phyloP scores from a whole-genome alignment of 1,284 basidiomycete species.

The Pascua guehoae region DNA sequence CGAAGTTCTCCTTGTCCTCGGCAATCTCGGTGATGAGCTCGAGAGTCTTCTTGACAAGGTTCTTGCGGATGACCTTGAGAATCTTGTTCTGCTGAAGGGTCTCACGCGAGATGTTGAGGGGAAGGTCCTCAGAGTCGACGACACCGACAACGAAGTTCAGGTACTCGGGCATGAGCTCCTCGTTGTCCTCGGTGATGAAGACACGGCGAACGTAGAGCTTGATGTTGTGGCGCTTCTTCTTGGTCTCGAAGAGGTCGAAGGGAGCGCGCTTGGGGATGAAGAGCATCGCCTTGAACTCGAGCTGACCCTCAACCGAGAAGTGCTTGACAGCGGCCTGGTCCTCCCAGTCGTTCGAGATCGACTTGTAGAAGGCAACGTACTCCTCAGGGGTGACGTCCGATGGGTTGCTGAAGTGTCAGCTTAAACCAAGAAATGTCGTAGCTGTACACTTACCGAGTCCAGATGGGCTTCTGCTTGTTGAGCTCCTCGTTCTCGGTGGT shows the following conservation, averaged over 20 bases:
- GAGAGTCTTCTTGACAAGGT: slow-evolving; percentile 97
- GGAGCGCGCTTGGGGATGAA: slow-evolving; percentile 95
- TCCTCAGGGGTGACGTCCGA: slow-evolving; percentile 88
- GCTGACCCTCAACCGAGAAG: slow-evolving; percentile 99
- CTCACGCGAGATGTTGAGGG: slow-evolving; percentile 99
- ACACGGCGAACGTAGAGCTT: slow-evolving; percentile 99
- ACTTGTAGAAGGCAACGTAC: slow-evolving; percentile 98
- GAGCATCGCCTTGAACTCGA: slow-evolving; percentile 99
- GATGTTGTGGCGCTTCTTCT: slow-evolving; percentile 99
- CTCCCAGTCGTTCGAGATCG: slow-evolving; percentile 99
- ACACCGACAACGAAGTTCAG: slow-evolving; percentile 99
- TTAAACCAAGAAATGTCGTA: too few species aligned
- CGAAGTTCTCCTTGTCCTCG: slow-evolving; percentile 99
- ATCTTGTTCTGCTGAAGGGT: slow-evolving; percentile 99
- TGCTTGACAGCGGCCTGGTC: slow-evolving; percentile 99
- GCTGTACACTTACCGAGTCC: slow-evolving; percentile 64
- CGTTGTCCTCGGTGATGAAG: slow-evolving; percentile 99
- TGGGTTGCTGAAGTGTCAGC: slow-evolving; percentile 59
- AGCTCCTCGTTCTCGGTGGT: slow-evolving; percentile 92
- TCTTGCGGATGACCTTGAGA: slow-evolving; percentile 77
- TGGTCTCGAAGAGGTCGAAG: slow-evolving; percentile 99
- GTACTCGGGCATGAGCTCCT: slow-evolving; percentile 99
- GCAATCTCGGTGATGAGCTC: slow-evolving; percentile 94
- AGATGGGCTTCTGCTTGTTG: slow-evolving; percentile 99
- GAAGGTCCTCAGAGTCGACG: slow-evolving; percentile 99